phyloP scores from a whole-genome alignment of 352 stramenopile genomes.

The Phytophthora sojae region DNA sequence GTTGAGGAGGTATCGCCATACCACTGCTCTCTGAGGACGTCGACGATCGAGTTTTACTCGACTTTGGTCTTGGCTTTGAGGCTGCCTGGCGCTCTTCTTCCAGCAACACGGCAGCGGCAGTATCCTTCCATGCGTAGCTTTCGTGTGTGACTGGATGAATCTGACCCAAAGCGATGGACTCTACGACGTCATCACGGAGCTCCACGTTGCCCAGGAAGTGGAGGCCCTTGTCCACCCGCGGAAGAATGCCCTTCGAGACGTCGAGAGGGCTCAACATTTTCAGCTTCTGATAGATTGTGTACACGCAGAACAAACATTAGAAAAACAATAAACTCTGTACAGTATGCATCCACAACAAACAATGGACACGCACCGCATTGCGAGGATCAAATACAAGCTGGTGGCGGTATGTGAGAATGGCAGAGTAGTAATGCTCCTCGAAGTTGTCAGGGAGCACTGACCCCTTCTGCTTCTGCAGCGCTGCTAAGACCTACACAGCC shows the following conservation, averaged over 20 bases:
- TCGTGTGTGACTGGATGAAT: constrained; percentile 78
- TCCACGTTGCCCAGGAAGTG: constrained; percentile 78
- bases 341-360: not conserved
- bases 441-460: constrained; percentile 51
- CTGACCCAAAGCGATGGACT: constrained; percentile 62
- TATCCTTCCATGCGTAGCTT: constrained; percentile 77
- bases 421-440: constrained; percentile 55
- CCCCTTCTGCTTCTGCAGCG: constrained; percentile 59
- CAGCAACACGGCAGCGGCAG: constrained; percentile 28
- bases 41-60: constrained; percentile 44
- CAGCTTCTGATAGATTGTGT: constrained; percentile 54
- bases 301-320: constrained; percentile 18
- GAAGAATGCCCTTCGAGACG: constrained; percentile 61
- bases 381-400: constrained; percentile 89
- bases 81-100: constrained; percentile 19
- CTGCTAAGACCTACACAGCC: constrained; percentile 54
- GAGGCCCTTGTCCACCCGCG: constrained; percentile 60
- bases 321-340: constrained; percentile 21
- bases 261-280: constrained; percentile 82
- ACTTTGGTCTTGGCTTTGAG: constrained; percentile 7
- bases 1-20: constrained; percentile 16
- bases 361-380: constrained; percentile 47
- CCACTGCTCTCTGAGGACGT: constrained; percentile 68
- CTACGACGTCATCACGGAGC: constrained; percentile 57
- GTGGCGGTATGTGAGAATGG: constrained; percentile 89